A percentile compares a stretch with the other conserved stretches of the same genome.
Evolutionary conservation across 805 yeast genomes (phyloP).

Genomic region (Vanderwaltozyma yarrowii): DNA sequence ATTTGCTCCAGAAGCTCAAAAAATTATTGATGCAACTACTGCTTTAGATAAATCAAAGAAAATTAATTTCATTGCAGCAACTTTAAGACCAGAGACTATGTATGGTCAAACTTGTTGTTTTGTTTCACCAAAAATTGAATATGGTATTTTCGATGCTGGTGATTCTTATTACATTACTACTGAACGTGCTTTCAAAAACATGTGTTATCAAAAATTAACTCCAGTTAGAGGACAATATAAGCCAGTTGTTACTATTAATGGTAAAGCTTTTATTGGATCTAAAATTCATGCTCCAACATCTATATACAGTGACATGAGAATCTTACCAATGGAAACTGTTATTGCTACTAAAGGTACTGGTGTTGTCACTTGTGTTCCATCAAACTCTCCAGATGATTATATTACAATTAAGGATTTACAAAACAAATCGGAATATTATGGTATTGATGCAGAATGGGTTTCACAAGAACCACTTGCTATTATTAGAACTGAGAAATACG

Average conservation of each 20-base stretch:
- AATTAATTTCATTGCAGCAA: conserved; percentile 84
- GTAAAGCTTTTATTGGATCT: conserved; percentile 74
- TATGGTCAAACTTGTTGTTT: conserved; percentile 98
- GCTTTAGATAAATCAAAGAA: conserved; percentile 43
- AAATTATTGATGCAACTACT: conserved; percentile 23
- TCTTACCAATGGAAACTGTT: conserved; percentile 96
- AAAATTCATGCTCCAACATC: conserved; percentile 80
- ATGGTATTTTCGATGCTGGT: conserved; percentile 86
- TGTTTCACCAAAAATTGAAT: conserved; percentile 87
- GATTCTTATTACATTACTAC: conserved; percentile 73
- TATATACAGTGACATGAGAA: conserved; percentile 55
- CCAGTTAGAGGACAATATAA: conserved; percentile 75
- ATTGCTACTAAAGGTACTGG: conserved; percentile 96
- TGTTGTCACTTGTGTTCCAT: conserved; percentile 97
- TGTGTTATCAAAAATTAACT: conserved; percentile 89
- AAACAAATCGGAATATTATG: conserved; percentile 85
- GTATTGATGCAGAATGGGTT: conserved; percentile 82
- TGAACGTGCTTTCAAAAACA: conserved; percentile 92
- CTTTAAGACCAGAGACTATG: conserved; percentile 98
- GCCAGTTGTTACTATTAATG: conserved; percentile 50
- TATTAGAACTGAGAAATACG: conserved; percentile 74
- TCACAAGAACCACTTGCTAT: conserved; percentile 60
- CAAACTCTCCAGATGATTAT: conserved; percentile 97
- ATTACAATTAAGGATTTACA: conserved; percentile 76
- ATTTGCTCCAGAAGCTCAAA: conserved; percentile 38